These are phyloP conservation scores for Ceriops tagal DNA, from an alignment of 345 rosid species.

Conservation along the genomic window DNA sequence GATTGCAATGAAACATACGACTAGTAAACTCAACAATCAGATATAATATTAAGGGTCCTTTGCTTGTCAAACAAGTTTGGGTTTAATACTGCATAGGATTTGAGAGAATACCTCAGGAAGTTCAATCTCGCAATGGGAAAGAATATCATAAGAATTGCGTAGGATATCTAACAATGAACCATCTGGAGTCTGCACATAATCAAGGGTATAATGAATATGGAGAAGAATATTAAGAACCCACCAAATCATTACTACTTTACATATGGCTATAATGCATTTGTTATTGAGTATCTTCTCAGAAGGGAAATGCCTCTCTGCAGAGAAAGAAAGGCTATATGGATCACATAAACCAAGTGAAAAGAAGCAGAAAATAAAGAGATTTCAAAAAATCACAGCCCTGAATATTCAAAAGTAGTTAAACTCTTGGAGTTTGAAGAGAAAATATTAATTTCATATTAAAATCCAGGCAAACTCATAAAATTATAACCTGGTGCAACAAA, in stretches of 20 bases:
- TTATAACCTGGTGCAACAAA: conserved; percentile 78
- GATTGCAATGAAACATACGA: neutral
- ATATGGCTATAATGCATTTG: neutral
- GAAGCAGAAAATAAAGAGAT: neutral
- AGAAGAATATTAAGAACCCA: conserved; percentile 11
- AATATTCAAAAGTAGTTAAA: too few relatives aligned
- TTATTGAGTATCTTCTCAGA: neutral
- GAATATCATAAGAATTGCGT: conserved; percentile 84
- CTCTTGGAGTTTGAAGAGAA: too few relatives aligned
- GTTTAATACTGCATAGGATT: conserved; percentile 4
- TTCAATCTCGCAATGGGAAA: conserved; percentile 60
- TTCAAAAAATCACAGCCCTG: too few relatives aligned
- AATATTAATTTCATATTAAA: too few relatives aligned
- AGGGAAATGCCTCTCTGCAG: neutral
- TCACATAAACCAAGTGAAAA: neutral
- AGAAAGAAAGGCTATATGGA: neutral
- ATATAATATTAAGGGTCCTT: conserved; percentile 3
- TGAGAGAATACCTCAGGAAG: conserved; percentile 57
- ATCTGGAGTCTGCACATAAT: conserved; percentile 76
- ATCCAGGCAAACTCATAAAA: conserved; percentile 20
- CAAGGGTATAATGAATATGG: conserved; percentile 8
- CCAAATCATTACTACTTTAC: neutral
- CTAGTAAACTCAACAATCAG: neutral
- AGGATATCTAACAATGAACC: conserved; percentile 82
- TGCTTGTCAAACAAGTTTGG: conserved; percentile 5